Base-by-base conservation (phyloP, 106 monocot genomes). In the Triglochin maritima region DNA sequence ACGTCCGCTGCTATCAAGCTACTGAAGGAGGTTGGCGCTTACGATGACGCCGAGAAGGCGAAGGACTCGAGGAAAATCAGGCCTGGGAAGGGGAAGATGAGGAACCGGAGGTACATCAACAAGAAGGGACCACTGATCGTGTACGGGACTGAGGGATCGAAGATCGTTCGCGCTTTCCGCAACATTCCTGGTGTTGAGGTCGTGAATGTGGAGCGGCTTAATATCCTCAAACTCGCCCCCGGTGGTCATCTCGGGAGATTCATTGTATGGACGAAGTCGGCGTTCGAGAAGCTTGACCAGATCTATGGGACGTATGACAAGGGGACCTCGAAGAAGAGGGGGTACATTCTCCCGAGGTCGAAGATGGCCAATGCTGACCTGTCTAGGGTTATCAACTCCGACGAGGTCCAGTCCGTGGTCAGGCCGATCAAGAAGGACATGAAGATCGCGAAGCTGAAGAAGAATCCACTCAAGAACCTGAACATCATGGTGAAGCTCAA, bases 341-440 rank as follows among this genome's bases (percentile, higher is more conserved):
- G 80, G 7, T 94, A 80, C 49, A 80, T 94, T 41, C 72, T 94
- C 15, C 93, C 89, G 8, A 74, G 89, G 62, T 52, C 84, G 2
- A 94, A 89, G 82, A 94, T 94, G 93, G 56, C 66, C 3, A 94
- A 94, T 65, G 75, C 89, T 7, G 80, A 89, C 56, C 79, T 94
- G 6, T 68, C 77, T 3, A 84, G 92, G 76, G 85, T 92, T 29
- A 85, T 92, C 3, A 85, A 92, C 79, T 88, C 85, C 4, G 88
- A 87, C 17, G 87, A 88, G 77, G 85, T 85, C n/a, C 83, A 85
- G 64, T 80, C 83, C 3, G 91, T 92, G 9, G 87, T 92, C 3
- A 82, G 66, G 73, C 91, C 91, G 1, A 80, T 84, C 57, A 85
- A 80, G 43, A 89, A 77, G 78, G 80, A 78, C 49, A 54, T 79